Percentiles rank a stretch among this genome's conserved stretches.
Conservation (phyloP, 176 grass and related monocot genomes). For the Triticum monococcum region DNA sequence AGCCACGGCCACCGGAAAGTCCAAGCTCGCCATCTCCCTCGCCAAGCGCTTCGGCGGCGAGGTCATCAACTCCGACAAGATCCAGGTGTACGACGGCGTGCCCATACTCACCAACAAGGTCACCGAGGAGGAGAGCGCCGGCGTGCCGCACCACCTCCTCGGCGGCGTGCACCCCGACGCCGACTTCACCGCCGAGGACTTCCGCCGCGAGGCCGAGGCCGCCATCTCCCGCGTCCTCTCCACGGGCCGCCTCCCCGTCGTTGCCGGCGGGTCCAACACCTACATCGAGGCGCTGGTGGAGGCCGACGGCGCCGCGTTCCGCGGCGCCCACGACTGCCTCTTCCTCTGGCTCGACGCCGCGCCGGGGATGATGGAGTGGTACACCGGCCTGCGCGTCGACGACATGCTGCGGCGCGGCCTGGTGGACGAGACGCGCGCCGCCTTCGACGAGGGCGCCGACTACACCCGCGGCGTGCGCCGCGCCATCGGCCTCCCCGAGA, state of each 20-base stretch:
- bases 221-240: slow-evolving; percentile 20
- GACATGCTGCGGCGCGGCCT: slow-evolving; percentile 55
- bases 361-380: slow-evolving; percentile 30
- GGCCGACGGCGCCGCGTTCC: slow-evolving; percentile 16
- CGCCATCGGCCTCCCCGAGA: slow-evolving; percentile 61
- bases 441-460: slow-evolving; percentile 43
- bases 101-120: slow-evolving; percentile 29
- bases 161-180: slow-evolving; percentile 7
- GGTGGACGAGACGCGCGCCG: slow-evolving; percentile 47
- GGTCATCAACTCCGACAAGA: slow-evolving; percentile 41
- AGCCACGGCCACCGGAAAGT: slow-evolving; percentile 68
- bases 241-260: slow-evolving; percentile 41
- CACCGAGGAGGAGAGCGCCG: slow-evolving; percentile 8
- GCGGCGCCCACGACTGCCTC: slow-evolving; percentile 4
- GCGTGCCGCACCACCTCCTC: slow-evolving; percentile 33
- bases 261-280: slow-evolving; percentile 54
- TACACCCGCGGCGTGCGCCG: slow-evolving; percentile 56
- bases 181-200: slow-evolving; percentile 56
- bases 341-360: slow-evolving; percentile 51
- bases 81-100: slow-evolving; percentile 30
- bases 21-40: slow-evolving; percentile 58
- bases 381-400: slow-evolving; percentile 51
- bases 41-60: slow-evolving; percentile 48
- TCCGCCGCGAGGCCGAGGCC: slow-evolving; percentile 28
- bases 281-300: slow-evolving; percentile 33